Base-by-base conservation (phyloP, 768 basidiomycete species). In the Agaricus blazei region DNA sequence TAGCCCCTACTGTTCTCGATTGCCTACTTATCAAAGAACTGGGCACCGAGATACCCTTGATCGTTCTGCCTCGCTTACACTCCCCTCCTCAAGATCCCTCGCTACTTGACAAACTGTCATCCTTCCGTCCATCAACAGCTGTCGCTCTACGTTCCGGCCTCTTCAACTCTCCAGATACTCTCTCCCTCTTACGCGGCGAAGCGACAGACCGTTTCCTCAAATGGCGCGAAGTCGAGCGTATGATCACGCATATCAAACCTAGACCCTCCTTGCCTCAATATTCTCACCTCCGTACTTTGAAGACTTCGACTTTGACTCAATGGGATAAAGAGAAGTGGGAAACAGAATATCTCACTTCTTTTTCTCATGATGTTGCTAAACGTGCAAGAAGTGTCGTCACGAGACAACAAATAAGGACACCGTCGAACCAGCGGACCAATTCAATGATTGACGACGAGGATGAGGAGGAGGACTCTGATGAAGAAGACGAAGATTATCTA, bases 251-350 rank as follows among this genome's bases (percentile, higher is more conserved):
- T 12, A 58, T 58, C n/a, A 44, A 49, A n/a, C 55, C 53, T 11
- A 29, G 54, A 23, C 38, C 48, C 28, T 27, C 41, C 11, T 9
- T 27, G 14, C 4, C 27, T 15, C 46, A 47, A 9, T 43, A 43
- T 19, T 43, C 41, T 8, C 41, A 43, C 9, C 9, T 29, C 8
- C 46, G 27, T 6, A 28, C 12, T 7, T 26, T 46, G 46, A 47
- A 47, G 28, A n/a, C 28, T 14, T 43, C 43, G 4, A 41, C 48
- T 14, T 56, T 48, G 41, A 54, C 26, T 27, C 24, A 61, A 2
- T 87, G 85, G 86, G 76, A 78, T 63, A 84, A 85, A 68, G 75
- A 76, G 14, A 75, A 70, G 48, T 88, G 85, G 85, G 86, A 87
- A 63, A 72, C 79, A 2, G 80, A 85, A 60, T 87, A 84, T 84